Conservation (phyloP, 768 basidiomycete genomes). For the Lactarius tabidus region DNA sequence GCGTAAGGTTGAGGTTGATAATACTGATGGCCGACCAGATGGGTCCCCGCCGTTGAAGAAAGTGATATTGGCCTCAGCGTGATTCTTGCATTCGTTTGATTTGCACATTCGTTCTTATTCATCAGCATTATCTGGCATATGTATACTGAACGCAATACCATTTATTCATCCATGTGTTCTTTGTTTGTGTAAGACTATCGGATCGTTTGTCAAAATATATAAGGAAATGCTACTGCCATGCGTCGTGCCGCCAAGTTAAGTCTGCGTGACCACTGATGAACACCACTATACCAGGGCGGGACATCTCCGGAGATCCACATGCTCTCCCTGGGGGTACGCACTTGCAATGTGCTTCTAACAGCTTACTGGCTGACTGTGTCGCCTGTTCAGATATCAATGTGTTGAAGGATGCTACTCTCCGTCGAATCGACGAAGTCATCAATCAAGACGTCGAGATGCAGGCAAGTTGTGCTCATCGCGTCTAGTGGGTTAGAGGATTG, state of each 20-base stretch:
- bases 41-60: constrained; percentile 68
- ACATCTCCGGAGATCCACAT: background rate
- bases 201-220: background rate
- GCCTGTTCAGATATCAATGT: background rate
- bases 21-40: constrained; percentile 33
- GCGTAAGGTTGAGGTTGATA: constrained; percentile 65
- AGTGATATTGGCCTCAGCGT: constrained; percentile 38
- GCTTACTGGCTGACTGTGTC: background rate
- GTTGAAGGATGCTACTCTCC: constrained; percentile 40
- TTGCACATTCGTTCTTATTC: constrained; percentile 17
- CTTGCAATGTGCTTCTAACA: background rate
- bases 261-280: background rate
- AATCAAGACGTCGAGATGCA: constrained; percentile 73
- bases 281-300: background rate
- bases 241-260: background rate
- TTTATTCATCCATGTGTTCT: constrained; percentile 7
- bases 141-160: constrained; percentile 25
- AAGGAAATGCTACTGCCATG: background rate
- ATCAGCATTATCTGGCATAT: constrained; percentile 23
- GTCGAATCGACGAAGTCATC: constrained; percentile 50
- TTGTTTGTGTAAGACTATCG: background rate
- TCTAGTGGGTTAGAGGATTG: background rate
- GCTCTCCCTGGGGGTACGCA: background rate
- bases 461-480: constrained; percentile 35
- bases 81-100: constrained; percentile 12